A percentile compares a stretch with the other conserved stretches of the same genome.
Conservation (phyloP, 371 early-diverging fungal genomes). For the Actinomucor elegans region DNA sequence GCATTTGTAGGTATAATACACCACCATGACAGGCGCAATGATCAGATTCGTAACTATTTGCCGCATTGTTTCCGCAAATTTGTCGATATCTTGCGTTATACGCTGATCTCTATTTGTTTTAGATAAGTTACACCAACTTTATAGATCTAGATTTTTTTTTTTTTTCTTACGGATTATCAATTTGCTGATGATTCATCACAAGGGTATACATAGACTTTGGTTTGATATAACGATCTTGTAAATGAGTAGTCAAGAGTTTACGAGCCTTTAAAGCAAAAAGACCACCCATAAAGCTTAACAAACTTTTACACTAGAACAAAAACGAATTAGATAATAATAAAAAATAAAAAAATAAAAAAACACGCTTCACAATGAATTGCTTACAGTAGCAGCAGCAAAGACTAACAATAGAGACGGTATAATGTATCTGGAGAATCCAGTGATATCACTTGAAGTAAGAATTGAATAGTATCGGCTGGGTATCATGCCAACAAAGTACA, state of each 20-base stretch:
- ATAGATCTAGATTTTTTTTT: neutral
- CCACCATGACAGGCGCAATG: conserved; percentile 74
- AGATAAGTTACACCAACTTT: conserved; percentile 3
- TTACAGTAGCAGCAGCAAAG: conserved; percentile 57
- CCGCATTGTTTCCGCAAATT: conserved; percentile 64
- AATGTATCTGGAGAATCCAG: conserved; percentile 57
- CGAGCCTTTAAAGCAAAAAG: conserved; percentile 62
- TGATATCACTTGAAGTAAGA: conserved; percentile 58
- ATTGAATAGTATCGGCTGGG: conserved; percentile 74
- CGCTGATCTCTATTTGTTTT: conserved; percentile 73
- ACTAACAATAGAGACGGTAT: conserved; percentile 55
- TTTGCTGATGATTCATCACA: conserved; percentile 45
- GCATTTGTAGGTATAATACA: conserved; percentile 76
- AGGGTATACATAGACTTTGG: conserved; percentile 63
- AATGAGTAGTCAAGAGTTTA: conserved; percentile 52
- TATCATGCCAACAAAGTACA: conserved; percentile 72
- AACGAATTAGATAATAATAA: neutral
- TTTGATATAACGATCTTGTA: conserved; percentile 64
- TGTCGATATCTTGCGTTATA: conserved; percentile 88
- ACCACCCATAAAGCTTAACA: conserved; percentile 56
- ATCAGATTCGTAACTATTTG: conserved; percentile 67
- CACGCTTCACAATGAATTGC: conserved; percentile 6
- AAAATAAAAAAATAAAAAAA: no score
- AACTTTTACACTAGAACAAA: conserved; percentile 49
- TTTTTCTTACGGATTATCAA: conserved; percentile 72